Evolutionary conservation across 495 filamentous ascomycete species (phyloP), one percentile per base, ranked within the genome.

Genomic region (Friedmanniomyces endolithicus): DNA sequence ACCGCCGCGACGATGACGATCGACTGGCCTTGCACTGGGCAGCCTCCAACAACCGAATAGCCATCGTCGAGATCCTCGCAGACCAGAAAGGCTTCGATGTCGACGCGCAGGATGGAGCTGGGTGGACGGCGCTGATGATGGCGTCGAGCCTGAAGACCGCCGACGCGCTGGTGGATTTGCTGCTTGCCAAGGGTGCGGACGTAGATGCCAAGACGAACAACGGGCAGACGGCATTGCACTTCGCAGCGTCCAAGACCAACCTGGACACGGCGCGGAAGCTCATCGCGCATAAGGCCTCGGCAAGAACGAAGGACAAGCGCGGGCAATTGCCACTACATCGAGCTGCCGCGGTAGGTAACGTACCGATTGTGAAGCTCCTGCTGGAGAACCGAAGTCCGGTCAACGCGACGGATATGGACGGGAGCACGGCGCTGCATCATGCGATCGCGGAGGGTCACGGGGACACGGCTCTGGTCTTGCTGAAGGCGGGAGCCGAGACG

Each of bases 61-160:
- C 79, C 35, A 87, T 95, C 50, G 82, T 86, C 22, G 73, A 85
- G 58, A 65, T 90, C 23, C 75, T 99, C 3, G 71, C 82, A 0
- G 71, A 82, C 24, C 71, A 71, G 48, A 84, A 82, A 64, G 74
- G 76, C 57, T 96, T 97, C 61, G 89, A 97, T 68, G 81, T 86
- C 0, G 92, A 97, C 70, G 85, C 84, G 37, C 82, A 88, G 80
- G 92, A 98, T 66, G 88, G 83, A 17, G 83, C 81, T 9, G 90
- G 90, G 50, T 98, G 92, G 92, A 94, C 90, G 11, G 85, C 87
- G 0, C 74, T 96, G 23, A 96, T 96, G 90, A 95, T 96, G 50
- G 85, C 90, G 11, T 78, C 85, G 11, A 89, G 83, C 57, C 74
- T 94, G 34, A 79, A 77, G 57, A 85, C 86, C 49, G 77, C 72